phyloP scores from a whole-genome alignment of 2,329 filamentous ascomycete genomes.

The Xylariaceae sp. region DNA sequence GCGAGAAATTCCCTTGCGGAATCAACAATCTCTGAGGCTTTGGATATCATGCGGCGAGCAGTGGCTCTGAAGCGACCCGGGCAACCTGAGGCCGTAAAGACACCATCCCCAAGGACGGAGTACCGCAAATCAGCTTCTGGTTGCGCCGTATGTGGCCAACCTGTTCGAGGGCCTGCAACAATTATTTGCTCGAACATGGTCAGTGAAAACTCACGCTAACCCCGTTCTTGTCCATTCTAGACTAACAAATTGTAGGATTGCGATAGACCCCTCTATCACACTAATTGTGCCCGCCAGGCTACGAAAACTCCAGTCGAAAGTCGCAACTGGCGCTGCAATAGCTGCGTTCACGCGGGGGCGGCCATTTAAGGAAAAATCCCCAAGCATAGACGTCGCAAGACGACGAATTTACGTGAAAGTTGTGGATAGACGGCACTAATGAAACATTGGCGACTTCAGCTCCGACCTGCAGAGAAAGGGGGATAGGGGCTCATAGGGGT shows the following conservation, averaged over 20 bases:
- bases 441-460: not conserved
- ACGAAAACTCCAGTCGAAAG: slow-evolving; percentile 41
- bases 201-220: slow-evolving; percentile 25
- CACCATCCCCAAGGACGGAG: slow-evolving; percentile 34
- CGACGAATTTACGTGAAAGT: not conserved
- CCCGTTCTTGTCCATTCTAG: not conserved
- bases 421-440: not conserved
- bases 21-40: slow-evolving; percentile 45
- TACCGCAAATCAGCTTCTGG: slow-evolving; percentile 48
- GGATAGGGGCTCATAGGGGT: too few relatives aligned
- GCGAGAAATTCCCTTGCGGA: slow-evolving; percentile 52
- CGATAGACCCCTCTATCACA: slow-evolving; percentile 53
- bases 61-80: slow-evolving; percentile 36
- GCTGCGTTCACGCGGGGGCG: slow-evolving; percentile 33
- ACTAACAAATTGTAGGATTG: slow-evolving; percentile 20
- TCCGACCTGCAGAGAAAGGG: too few relatives aligned
- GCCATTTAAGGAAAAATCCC: slow-evolving; percentile 6
- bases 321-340: slow-evolving; percentile 49
- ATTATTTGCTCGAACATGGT: slow-evolving; percentile 56
- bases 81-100: slow-evolving; percentile 28
- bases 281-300: slow-evolving; percentile 45
- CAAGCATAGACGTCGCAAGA: not conserved
- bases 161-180: slow-evolving; percentile 50
- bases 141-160: slow-evolving; percentile 51
- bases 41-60: slow-evolving; percentile 47